Percentiles rank a stretch among this genome's conserved stretches.
phyloP scores from a whole-genome alignment of 805 yeast species.

The Cyberlindnera veronae region DNA sequence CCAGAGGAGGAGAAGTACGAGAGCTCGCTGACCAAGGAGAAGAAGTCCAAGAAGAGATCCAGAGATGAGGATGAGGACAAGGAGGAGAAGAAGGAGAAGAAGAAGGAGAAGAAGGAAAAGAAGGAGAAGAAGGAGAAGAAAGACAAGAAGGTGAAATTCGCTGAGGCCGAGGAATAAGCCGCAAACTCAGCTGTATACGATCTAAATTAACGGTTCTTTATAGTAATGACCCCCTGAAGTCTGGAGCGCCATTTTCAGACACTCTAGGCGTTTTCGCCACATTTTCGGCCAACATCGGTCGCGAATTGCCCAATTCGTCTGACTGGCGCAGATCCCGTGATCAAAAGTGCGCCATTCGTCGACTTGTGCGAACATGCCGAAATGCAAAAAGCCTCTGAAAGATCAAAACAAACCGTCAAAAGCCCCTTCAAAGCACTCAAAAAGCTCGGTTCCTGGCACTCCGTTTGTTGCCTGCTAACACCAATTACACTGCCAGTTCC shows the following conservation, averaged over 20 bases:
- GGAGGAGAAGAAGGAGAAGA: slow-evolving; percentile 26
- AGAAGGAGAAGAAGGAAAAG: slow-evolving; percentile 27
- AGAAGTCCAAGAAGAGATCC: slow-evolving; percentile 29
- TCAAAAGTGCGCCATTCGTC: no score
- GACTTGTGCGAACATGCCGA: slow-evolving; percentile 1
- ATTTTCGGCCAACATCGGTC: not conserved
- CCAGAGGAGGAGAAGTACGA: slow-evolving; percentile 71
- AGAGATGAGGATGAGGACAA: slow-evolving; percentile 29
- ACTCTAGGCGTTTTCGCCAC: not conserved
- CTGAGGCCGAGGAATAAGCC: not conserved
- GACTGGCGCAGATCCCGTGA: slow-evolving; percentile 1
- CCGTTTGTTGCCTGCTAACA: no score
- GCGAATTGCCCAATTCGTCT: not conserved
- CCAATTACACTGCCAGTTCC: no score
- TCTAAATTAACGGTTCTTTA: no score
- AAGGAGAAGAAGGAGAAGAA: slow-evolving; percentile 31
- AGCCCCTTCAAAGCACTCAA: not conserved
- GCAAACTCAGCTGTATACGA: no score
- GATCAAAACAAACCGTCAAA: slow-evolving; percentile 7
- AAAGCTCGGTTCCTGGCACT: not conserved
- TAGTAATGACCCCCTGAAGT: no score
- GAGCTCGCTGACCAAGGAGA: slow-evolving; percentile 36
- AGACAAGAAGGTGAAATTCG: slow-evolving; percentile 12
- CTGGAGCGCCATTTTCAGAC: no score
- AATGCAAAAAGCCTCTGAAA: slow-evolving; percentile 5